Conservation (phyloP, 352 stramenopile species). For the Pythium folliculosum region DNA sequence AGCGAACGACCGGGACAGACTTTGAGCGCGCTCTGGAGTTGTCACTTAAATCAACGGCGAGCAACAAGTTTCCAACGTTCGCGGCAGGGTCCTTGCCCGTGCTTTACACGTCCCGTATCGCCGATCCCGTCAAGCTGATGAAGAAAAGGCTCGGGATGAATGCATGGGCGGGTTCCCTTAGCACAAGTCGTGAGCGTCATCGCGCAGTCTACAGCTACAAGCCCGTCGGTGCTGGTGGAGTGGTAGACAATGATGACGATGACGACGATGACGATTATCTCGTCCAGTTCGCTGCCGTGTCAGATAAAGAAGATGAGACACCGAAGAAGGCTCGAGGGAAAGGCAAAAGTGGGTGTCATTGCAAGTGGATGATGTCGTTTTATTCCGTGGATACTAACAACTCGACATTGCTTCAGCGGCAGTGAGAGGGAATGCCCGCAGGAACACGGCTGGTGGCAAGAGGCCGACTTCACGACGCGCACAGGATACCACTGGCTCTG, state of each 20-base stretch:
- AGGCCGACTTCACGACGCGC: no score
- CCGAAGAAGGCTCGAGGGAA: constrained; percentile 12
- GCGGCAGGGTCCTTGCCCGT: constrained; percentile 42
- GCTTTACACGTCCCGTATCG: constrained; percentile 30
- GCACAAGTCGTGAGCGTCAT: constrained; percentile 45
- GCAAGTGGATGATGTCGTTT: neutral
- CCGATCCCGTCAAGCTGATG: constrained; percentile 41
- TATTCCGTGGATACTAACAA: neutral
- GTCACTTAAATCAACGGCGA: constrained; percentile 43
- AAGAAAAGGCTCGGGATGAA: constrained; percentile 42
- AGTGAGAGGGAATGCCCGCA: no score
- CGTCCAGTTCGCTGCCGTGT: constrained; percentile 13
- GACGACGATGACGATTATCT: constrained; percentile 13
- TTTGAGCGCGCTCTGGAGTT: constrained; percentile 50
- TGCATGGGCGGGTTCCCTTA: constrained; percentile 51
- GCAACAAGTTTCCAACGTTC: constrained; percentile 58
- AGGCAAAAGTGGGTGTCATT: constrained; percentile 2
- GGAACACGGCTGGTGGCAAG: no score
- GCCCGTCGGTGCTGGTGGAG: constrained; percentile 2
- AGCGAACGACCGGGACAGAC: constrained; percentile 31
- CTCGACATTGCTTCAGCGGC: neutral
- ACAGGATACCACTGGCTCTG: no score
- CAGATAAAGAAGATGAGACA: constrained; percentile 2
- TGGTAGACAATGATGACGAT: constrained; percentile 9
- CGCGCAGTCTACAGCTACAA: constrained; percentile 34